Conservation (phyloP, 2,329 filamentous ascomycete genomes). For the Dactylonectria estremocensis region DNA sequence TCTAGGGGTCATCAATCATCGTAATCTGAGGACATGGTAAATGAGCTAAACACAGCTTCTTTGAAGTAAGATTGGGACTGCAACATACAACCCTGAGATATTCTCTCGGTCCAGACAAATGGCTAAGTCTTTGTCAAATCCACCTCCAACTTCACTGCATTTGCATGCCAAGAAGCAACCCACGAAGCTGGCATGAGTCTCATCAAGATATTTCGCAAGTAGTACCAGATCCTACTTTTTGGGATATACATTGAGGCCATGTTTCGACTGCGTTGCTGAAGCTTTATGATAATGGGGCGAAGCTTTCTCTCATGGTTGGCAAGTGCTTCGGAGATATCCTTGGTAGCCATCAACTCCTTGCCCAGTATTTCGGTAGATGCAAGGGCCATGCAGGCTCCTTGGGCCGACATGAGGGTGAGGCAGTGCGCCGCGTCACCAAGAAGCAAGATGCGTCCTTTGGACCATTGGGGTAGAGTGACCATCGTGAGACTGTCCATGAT, state of each 20-base stretch:
- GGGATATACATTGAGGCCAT: slow-evolving; percentile 25
- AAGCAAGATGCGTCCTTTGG: slow-evolving; percentile 13
- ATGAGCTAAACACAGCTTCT: too few species aligned
- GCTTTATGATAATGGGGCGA: slow-evolving; percentile 15
- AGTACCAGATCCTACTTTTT: slow-evolving; percentile 15
- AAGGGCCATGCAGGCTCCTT: slow-evolving; percentile 23
- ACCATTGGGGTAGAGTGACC: slow-evolving; percentile 17
- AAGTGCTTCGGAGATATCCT: slow-evolving; percentile 12
- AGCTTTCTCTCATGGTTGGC: slow-evolving; percentile 21
- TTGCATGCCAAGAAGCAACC: slow-evolving; percentile 13
- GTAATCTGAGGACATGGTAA: too few species aligned
- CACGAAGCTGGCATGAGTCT: slow-evolving; percentile 16
- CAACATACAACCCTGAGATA: too few species aligned
- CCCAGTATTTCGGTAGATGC: slow-evolving; percentile 18
- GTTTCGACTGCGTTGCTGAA: slow-evolving; percentile 12
- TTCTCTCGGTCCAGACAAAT: too few species aligned
- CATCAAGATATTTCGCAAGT: slow-evolving; percentile 13
- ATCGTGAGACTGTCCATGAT: slow-evolving; percentile 23
- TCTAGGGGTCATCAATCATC: too few species aligned
- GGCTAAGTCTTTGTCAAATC: neutral
- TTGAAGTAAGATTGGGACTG: too few species aligned
- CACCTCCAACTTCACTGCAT: slow-evolving; percentile 4
- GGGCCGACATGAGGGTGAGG: slow-evolving; percentile 15
- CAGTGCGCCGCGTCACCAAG: slow-evolving; percentile 24
- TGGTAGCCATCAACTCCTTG: slow-evolving; percentile 9